A percentile compares a stretch with the other conserved stretches of the same genome.
phyloP scores from a whole-genome alignment of 176 grass and related monocot species.

The sorghum (Sorghum bicolor) region Sorghum_bicolor_NCBIv3 NC_012877.2:55916001-55916500 shows the following conservation, averaged over 20 bases:
- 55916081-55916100: conserved; percentile 2
- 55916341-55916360: not conserved
- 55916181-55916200: no score
- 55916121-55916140: not conserved
- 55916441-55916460: not conserved
- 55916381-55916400: not conserved
- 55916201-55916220: not conserved
- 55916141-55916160: not conserved
- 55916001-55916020: not conserved
- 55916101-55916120: not conserved
- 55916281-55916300: not conserved
- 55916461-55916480: not conserved
- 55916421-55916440: not conserved
- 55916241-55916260: not conserved
- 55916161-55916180: not conserved
- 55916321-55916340: no score
- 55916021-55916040: not conserved
- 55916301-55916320: not conserved
- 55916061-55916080: not conserved
- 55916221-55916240: conserved; percentile 5
- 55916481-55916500: not conserved
- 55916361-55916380: not conserved
- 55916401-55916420: not conserved
- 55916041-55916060: not conserved
- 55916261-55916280: not conserved